phyloP scores from a whole-genome alignment of 73 alveolate genomes.

The Blepharisma stoltei region DNA sequence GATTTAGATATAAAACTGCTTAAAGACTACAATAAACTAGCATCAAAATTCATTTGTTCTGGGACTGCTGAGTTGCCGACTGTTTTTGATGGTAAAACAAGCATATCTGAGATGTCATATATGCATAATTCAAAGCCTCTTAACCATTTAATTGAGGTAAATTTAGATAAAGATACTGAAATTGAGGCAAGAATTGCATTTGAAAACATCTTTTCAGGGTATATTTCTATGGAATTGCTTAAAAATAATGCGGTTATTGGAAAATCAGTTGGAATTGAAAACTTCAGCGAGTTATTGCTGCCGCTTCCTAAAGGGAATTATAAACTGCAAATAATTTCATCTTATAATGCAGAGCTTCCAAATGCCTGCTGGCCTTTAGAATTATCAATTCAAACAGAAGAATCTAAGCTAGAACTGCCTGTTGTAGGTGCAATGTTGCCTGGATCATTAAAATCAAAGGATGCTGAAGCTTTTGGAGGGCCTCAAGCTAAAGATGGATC shows the following conservation, averaged over 20 bases:
- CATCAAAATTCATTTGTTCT: background rate
- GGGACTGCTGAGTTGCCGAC: background rate
- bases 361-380: slow-evolving; percentile 12
- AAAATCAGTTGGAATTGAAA: background rate
- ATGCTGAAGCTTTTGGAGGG: slow-evolving; percentile 1
- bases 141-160: background rate
- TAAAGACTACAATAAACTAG: too few species aligned
- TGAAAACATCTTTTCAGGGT: background rate
- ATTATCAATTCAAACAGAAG: background rate
- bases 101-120: background rate
- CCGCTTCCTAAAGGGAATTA: background rate
- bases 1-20: background rate
- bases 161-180: background rate
- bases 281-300: background rate
- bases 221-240: background rate
- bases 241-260: background rate
- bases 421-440: slow-evolving; percentile 13
- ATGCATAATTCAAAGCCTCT: background rate
- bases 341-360: background rate
- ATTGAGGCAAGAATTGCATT: background rate
- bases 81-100: background rate
- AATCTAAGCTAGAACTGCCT: background rate
- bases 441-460: background rate
- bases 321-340: background rate
- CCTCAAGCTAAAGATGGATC: background rate